Evolutionary conservation across 495 filamentous ascomycete species (phyloP).

Genomic region (Podospora australis): DNA sequence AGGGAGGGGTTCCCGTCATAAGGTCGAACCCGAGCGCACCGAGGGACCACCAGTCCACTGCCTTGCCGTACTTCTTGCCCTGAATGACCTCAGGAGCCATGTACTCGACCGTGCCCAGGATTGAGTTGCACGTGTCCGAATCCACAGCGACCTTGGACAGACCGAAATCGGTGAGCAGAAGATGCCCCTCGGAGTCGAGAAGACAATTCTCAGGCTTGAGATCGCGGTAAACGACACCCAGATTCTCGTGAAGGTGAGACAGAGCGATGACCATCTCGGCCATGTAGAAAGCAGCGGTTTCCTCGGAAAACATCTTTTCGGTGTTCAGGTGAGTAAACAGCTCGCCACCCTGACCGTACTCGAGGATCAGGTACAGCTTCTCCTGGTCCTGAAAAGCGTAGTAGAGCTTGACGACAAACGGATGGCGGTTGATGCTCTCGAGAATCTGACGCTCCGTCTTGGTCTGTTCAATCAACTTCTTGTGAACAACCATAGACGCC

Average conservation of each 20-base stretch:
- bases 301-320: conserved; percentile 87
- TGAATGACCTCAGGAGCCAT: conserved; percentile 95
- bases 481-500: conserved; percentile 84
- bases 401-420: conserved; percentile 94
- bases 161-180: conserved; percentile 93
- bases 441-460: conserved; percentile 92
- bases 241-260: conserved; percentile 81
- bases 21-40: conserved; percentile 88
- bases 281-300: conserved; percentile 92
- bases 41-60: conserved; percentile 98
- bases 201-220: conserved; percentile 98
- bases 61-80: conserved; percentile 79
- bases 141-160: conserved; percentile 91
- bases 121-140: conserved; percentile 74
- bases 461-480: conserved; percentile 90
- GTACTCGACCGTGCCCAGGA: conserved; percentile 92
- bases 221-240: conserved; percentile 94
- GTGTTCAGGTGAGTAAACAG: conserved; percentile 84
- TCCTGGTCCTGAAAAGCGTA: conserved; percentile 98
- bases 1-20: conserved; percentile 83
- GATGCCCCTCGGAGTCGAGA: conserved; percentile 81
- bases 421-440: conserved; percentile 90
- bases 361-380: conserved; percentile 94
- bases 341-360: conserved; percentile 97
- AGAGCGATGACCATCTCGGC: conserved; percentile 93